phyloP scores from a whole-genome alignment of 1,284 basidiomycete species.

The Sporisorium scitamineum region DNA sequence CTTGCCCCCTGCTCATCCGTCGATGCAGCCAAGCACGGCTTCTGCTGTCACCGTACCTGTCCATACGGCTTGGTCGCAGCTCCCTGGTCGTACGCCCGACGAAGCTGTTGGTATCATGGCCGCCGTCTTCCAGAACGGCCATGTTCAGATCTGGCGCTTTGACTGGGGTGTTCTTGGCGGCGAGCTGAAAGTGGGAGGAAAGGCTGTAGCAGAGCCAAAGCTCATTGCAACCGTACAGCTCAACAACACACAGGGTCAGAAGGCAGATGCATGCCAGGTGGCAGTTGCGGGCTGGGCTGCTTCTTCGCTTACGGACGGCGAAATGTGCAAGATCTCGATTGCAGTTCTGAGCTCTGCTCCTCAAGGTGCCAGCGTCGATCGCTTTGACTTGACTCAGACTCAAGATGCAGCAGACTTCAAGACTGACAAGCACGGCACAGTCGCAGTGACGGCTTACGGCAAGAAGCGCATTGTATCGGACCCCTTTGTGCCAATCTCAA shows the following conservation, averaged over 20 bases:
- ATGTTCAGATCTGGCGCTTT: slow-evolving; percentile 76
- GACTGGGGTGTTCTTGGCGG: slow-evolving; percentile 54
- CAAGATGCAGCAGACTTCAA: slow-evolving; percentile 9
- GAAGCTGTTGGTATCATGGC: slow-evolving; percentile 74
- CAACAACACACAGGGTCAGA: neutral
- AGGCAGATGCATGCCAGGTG: slow-evolving; percentile 27
- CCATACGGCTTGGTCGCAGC: slow-evolving; percentile 76
- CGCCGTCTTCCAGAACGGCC: slow-evolving; percentile 74
- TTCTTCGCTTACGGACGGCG: slow-evolving; percentile 5
- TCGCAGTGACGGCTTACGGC: slow-evolving; percentile 7
- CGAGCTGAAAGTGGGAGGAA: slow-evolving; percentile 39
- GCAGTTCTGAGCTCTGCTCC: slow-evolving; percentile 32
- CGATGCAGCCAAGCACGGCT: slow-evolving; percentile 11
- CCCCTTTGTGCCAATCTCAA: slow-evolving; percentile 31
- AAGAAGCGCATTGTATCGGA: slow-evolving; percentile 31
- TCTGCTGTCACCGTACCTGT: slow-evolving; percentile 32
- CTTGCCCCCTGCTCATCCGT: slow-evolving; percentile 62
- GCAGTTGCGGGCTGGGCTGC: slow-evolving; percentile 41
- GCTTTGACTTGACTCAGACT: slow-evolving; percentile 17
- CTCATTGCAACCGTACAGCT: slow-evolving; percentile 27
- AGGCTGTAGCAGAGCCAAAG: slow-evolving; percentile 33
- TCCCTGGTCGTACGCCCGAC: slow-evolving; percentile 68
- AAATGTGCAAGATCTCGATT: slow-evolving; percentile 33
- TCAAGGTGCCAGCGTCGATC: slow-evolving; percentile 8
- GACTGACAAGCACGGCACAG: neutral